Conservation (phyloP, 2,329 filamentous ascomycete species). For the Pseudogymnoascus sp. region DNA sequence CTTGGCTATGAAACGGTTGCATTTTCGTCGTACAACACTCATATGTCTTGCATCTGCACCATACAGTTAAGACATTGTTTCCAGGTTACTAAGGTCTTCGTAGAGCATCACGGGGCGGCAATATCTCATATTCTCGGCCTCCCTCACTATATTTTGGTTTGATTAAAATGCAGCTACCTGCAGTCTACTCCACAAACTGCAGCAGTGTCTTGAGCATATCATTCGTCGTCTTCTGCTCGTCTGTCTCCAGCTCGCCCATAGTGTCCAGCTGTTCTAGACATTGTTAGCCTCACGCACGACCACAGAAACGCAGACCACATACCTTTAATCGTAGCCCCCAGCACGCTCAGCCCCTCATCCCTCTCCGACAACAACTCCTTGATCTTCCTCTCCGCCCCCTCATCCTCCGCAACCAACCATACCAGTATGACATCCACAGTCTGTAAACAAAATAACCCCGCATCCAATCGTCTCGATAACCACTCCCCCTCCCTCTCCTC, state of each 20-base stretch:
- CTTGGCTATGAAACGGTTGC: too few relatives aligned
- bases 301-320: conserved; percentile 17
- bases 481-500: conserved; percentile 60
- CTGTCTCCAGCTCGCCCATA: conserved; percentile 44
- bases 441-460: conserved; percentile 76
- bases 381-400: conserved; percentile 61
- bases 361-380: conserved; percentile 55
- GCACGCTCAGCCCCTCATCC: conserved; percentile 54
- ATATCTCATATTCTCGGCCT: too few relatives aligned
- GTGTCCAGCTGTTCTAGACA: conserved; percentile 51
- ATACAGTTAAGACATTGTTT: background rate
- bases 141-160: background rate
- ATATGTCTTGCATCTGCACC: background rate
- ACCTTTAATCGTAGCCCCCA: conserved; percentile 62
- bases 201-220: conserved; percentile 60
- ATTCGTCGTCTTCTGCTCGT: conserved; percentile 44
- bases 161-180: background rate
- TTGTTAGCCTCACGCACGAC: conserved; percentile 15
- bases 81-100: too few relatives aligned
- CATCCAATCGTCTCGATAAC: conserved; percentile 68
- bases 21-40: too few relatives aligned
- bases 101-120: too few relatives aligned
- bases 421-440: conserved; percentile 76
- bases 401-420: conserved; percentile 88
- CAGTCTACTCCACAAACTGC: conserved; percentile 34